Percentiles rank a stretch among this genome's conserved stretches.
These are phyloP conservation scores for Neoarthrinium moseri DNA, from an alignment of 2,329 filamentous ascomycete genomes.

Conservation along the genomic window DNA sequence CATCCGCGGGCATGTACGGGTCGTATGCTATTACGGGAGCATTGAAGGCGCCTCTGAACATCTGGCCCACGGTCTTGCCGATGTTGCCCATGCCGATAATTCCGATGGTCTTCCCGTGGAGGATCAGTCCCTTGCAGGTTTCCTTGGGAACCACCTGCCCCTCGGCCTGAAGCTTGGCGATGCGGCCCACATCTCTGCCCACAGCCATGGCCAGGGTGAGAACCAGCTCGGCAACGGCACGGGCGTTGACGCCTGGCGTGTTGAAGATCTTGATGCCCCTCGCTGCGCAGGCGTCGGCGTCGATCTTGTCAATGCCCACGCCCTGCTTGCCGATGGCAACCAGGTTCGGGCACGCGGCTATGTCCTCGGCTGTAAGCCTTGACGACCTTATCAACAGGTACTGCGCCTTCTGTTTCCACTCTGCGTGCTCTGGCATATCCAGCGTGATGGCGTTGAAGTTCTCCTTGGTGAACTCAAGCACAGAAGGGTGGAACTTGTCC, in stretches of 20 bases:
- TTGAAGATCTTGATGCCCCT: slow-evolving; percentile 43
- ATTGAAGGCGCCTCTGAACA: slow-evolving; percentile 34
- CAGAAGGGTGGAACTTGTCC: slow-evolving; percentile 35
- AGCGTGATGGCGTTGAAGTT: slow-evolving; percentile 38
- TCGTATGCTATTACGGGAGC: slow-evolving; percentile 33
- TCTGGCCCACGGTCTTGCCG: slow-evolving; percentile 31
- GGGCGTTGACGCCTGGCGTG: slow-evolving; percentile 43
- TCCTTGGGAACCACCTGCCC: slow-evolving; percentile 35
- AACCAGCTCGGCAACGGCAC: slow-evolving; percentile 29
- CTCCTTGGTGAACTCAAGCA: slow-evolving; percentile 30
- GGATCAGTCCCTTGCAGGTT: slow-evolving; percentile 29
- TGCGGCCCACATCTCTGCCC: slow-evolving; percentile 23
- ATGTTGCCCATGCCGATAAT: slow-evolving; percentile 40
- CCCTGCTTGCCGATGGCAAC: slow-evolving; percentile 38
- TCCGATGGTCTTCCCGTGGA: slow-evolving; percentile 33
- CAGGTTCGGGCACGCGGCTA: slow-evolving; percentile 33
- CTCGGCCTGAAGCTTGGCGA: slow-evolving; percentile 26
- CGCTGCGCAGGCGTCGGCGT: slow-evolving; percentile 34
- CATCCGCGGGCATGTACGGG: slow-evolving; percentile 28
- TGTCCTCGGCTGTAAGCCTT: slow-evolving; percentile 34
- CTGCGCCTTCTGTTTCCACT: slow-evolving; percentile 40
- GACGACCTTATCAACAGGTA: slow-evolving; percentile 38
- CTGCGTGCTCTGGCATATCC: slow-evolving; percentile 27
- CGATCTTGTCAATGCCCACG: slow-evolving; percentile 45
- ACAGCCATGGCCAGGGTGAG: slow-evolving; percentile 25